Conservation (phyloP, 2,329 filamentous ascomycete species). For the Neophaeococcomyces mojaviensis region DNA sequence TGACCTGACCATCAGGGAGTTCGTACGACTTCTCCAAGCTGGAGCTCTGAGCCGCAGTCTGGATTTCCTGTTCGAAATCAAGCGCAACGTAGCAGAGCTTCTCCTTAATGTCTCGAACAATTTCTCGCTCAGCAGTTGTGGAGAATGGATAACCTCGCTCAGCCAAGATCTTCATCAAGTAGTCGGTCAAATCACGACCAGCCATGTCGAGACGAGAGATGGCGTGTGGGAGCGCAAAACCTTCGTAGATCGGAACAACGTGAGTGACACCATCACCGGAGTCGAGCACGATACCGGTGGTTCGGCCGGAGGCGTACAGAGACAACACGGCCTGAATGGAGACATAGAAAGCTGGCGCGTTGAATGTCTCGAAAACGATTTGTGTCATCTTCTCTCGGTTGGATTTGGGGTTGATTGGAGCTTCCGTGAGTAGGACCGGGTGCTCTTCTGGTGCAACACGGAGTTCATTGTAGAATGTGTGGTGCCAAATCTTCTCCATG, state of each 20-base stretch:
- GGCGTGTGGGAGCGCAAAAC: conserved; percentile 99
- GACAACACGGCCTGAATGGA: conserved; percentile 99
- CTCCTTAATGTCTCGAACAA: conserved; percentile 99
- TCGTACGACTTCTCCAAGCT: conserved; percentile 99
- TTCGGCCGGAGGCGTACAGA: conserved; percentile 99
- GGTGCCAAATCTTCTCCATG: conserved; percentile 99
- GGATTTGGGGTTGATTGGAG: conserved; percentile 99
- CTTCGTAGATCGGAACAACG: conserved; percentile 99
- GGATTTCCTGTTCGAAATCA: conserved; percentile 99
- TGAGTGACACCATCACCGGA: conserved; percentile 99
- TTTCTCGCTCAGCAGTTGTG: conserved; percentile 99
- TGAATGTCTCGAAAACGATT: conserved; percentile 99
- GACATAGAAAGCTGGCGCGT: conserved; percentile 99
- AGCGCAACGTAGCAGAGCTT: conserved; percentile 99
- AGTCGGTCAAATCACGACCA: conserved; percentile 98
- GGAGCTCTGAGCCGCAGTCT: conserved; percentile 98
- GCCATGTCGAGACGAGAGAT: conserved; percentile 99
- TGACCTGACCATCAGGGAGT: conserved; percentile 98
- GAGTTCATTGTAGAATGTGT: conserved; percentile 99
- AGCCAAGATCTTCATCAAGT: conserved; percentile 99
- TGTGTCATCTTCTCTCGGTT: conserved; percentile 99
- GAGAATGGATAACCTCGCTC: conserved; percentile 99
- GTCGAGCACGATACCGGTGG: conserved; percentile 99
- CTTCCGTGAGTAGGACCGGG: conserved; percentile 97
- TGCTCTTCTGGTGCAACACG: conserved; percentile 99